Percentiles rank a stretch among this genome's conserved stretches.
Conservation (phyloP, 192 early-diverging fungal genomes). For the Mycoemilia scoparia region DNA sequence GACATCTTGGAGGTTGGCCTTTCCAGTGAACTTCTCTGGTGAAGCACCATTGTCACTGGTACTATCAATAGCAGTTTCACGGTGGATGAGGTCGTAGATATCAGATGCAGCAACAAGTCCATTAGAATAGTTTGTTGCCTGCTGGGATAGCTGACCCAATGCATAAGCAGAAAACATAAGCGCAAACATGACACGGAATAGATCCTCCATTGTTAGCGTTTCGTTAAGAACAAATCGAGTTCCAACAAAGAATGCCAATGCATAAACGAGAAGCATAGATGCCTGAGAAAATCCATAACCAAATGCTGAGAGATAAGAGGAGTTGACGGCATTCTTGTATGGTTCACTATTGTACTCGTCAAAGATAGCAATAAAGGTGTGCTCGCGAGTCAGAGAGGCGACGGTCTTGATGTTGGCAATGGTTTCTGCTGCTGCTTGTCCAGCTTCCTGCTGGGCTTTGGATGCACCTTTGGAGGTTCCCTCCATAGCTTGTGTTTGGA, state of each 20-base stretch:
- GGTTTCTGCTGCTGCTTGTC: slow-evolving; percentile 58
- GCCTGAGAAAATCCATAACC: slow-evolving; percentile 45
- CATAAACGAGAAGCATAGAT: slow-evolving; percentile 43
- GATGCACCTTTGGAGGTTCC: slow-evolving; percentile 18
- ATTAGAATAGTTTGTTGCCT: slow-evolving; percentile 55
- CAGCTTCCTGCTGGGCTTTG: slow-evolving; percentile 45
- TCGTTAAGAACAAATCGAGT: slow-evolving; percentile 25
- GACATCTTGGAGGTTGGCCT: slow-evolving; percentile 22
- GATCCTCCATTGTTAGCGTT: slow-evolving; percentile 11
- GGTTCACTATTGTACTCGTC: slow-evolving; percentile 35
- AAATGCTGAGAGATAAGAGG: slow-evolving; percentile 38
- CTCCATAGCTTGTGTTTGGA: neutral
- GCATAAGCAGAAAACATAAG: slow-evolving; percentile 40
- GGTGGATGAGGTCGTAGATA: slow-evolving; percentile 60
- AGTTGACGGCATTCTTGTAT: slow-evolving; percentile 37
- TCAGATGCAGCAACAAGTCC: slow-evolving; percentile 60
- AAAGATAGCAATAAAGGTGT: slow-evolving; percentile 39
- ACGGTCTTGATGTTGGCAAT: slow-evolving; percentile 64
- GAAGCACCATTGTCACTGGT: slow-evolving; percentile 27
- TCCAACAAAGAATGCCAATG: slow-evolving; percentile 43
- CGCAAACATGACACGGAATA: slow-evolving; percentile 44
- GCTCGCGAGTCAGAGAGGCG: slow-evolving; percentile 44
- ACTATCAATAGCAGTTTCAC: slow-evolving; percentile 37
- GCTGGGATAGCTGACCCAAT: slow-evolving; percentile 36
- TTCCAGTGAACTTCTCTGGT: slow-evolving; percentile 37